Conservation (phyloP, 2,329 filamentous ascomycete genomes). For the Sporothrix curviconia region DNA sequence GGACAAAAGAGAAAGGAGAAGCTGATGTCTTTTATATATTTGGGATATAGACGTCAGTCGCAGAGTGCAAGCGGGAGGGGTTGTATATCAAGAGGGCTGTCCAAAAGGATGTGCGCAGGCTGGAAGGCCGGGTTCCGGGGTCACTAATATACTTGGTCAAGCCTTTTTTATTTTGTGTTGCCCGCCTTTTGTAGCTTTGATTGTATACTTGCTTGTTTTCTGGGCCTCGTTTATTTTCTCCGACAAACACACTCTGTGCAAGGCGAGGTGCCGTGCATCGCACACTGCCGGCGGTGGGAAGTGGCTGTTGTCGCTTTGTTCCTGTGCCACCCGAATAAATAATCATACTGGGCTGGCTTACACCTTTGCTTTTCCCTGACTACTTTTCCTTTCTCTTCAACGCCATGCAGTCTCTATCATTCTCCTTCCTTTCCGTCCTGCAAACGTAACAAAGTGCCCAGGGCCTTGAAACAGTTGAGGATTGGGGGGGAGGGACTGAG, state of each 20-base stretch:
- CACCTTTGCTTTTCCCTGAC: neutral
- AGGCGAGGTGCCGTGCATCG: no score
- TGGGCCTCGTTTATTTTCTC: neutral
- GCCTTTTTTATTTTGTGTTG: neutral
- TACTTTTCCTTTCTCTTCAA: neutral
- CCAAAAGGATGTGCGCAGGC: neutral
- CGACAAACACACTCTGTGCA: no score
- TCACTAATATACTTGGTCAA: neutral
- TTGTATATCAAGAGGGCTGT: neutral
- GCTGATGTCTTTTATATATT: no score
- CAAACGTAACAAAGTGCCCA: neutral
- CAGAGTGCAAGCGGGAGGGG: neutral
- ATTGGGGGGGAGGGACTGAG: neutral
- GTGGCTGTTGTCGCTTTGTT: neutral
- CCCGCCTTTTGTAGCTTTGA: neutral
- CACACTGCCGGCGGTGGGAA: neutral
- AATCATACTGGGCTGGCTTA: neutral
- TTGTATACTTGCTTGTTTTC: neutral
- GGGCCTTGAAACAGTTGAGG: neutral
- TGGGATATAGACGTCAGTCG: no score
- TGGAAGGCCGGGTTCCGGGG: conserved; percentile 2
- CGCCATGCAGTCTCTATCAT: neutral
- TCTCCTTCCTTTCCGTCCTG: neutral
- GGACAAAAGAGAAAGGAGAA: no score
- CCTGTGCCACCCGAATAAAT: neutral